Evolutionary conservation across 345 rosid species (phyloP).

Genomic region (Erodium maritimum): DNA sequence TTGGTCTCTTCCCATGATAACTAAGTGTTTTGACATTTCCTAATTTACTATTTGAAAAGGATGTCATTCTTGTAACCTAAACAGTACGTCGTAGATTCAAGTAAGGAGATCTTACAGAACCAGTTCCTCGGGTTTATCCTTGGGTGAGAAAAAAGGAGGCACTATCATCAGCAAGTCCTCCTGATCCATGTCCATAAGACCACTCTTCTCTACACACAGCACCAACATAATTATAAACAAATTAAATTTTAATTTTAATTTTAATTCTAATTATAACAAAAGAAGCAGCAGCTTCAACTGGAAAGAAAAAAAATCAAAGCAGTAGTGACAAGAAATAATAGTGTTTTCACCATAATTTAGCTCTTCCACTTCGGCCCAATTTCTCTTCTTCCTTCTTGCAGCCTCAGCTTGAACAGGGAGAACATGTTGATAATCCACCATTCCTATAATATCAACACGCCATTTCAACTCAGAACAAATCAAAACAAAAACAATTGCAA

Average conservation of each 20-base stretch:
- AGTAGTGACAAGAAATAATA: background rate
- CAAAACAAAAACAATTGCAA: conserved; percentile 7
- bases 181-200: conserved; percentile 53
- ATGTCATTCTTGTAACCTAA: background rate
- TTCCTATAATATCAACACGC: conserved; percentile 29
- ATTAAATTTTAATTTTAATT: background rate
- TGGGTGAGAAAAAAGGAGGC: conserved; percentile 71
- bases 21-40: background rate
- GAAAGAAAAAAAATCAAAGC: background rate
- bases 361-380: conserved; percentile 41
- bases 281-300: background rate
- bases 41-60: background rate
- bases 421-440: conserved; percentile 95
- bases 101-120: conserved; percentile 36
- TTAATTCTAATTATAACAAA: background rate
- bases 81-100: conserved; percentile 4
- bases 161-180: conserved; percentile 75
- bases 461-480: too few species aligned
- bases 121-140: conserved; percentile 66
- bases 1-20: too few species aligned
- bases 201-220: conserved; percentile 31
- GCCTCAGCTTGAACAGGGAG: conserved; percentile 67
- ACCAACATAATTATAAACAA: background rate
- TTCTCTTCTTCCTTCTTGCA: conserved; percentile 59
- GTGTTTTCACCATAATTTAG: conserved; percentile 35